Conservation (phyloP, 2,329 filamentous ascomycete species). For the Penicillium sp. region DNA sequence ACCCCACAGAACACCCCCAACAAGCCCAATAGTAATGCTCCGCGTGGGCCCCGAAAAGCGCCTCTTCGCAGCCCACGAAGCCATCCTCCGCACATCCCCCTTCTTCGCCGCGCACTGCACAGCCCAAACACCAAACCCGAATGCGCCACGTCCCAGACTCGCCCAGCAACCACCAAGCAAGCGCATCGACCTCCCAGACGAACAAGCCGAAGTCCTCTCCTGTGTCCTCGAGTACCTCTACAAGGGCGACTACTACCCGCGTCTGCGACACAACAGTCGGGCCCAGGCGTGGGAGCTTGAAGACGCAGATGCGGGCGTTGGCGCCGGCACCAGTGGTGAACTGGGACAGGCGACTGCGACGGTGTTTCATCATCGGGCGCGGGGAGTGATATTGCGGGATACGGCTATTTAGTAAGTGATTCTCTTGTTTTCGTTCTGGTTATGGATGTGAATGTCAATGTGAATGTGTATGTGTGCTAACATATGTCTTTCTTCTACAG, state of each 20-base stretch:
- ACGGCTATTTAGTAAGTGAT: conserved; percentile 72
- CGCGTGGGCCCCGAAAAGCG: conserved; percentile 77
- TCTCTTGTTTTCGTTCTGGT: background rate
- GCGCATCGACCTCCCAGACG: conserved; percentile 75
- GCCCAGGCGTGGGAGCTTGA: conserved; percentile 81
- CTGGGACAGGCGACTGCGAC: conserved; percentile 56
- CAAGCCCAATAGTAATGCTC: conserved; percentile 73
- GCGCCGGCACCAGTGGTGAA: background rate
- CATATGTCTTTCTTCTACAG: conserved; percentile 11
- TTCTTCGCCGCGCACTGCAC: conserved; percentile 70
- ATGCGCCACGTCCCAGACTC: conserved; percentile 5
- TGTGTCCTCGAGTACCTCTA: conserved; percentile 88
- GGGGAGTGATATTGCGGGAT: conserved; percentile 74
- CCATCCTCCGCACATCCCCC: conserved; percentile 72
- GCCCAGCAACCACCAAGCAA: conserved; percentile 49
- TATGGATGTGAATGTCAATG: background rate
- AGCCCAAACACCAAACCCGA: conserved; percentile 45
- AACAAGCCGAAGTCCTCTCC: conserved; percentile 87
- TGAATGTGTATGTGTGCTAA: background rate
- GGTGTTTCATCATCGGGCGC: conserved; percentile 64
- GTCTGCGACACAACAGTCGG: conserved; percentile 76
- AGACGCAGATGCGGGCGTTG: conserved; percentile 48
- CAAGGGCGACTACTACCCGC: conserved; percentile 90
- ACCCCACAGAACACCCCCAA: conserved; percentile 53
- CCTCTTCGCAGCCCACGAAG: conserved; percentile 88